Percentiles rank a stretch among this genome's conserved stretches.
phyloP scores from a whole-genome alignment of 2,329 filamentous ascomycete species.

The Fusarium metavorans region DNA sequence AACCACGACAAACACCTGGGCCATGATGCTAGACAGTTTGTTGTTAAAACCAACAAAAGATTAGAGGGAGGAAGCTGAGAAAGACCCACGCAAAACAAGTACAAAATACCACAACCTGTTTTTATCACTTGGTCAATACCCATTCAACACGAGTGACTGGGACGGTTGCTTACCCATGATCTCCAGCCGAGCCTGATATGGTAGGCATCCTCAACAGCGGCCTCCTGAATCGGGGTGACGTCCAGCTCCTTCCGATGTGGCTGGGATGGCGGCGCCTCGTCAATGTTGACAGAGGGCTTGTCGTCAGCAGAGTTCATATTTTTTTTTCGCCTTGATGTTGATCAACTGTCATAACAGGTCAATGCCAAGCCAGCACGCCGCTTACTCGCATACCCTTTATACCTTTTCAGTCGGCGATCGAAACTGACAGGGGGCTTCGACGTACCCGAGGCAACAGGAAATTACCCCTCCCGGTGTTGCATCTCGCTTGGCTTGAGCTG shows the following conservation, averaged over 20 bases:
- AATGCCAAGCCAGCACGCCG: neutral
- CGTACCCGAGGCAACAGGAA: neutral
- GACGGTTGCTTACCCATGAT: constrained; percentile 9
- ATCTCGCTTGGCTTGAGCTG: neutral
- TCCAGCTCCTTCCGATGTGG: neutral
- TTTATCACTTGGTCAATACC: neutral
- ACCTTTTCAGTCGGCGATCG: neutral
- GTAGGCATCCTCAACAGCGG: constrained; percentile 14
- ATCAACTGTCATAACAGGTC: neutral
- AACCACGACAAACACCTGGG: constrained; percentile 14
- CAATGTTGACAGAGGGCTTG: constrained; percentile 6
- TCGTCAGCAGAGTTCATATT: constrained; percentile 8
- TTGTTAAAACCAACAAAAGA: neutral
- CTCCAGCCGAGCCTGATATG: constrained; percentile 14
- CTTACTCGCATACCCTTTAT: neutral
- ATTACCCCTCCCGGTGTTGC: neutral
- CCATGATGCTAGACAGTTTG: neutral
- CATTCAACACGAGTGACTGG: neutral
- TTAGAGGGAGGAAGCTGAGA: neutral
- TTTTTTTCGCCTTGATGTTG: neutral
- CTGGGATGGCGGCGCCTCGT: neutral
- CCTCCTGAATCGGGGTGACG: constrained; percentile 6
- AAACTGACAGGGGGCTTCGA: neutral
- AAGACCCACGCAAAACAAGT: constrained; percentile 13
- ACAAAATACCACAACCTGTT: constrained; percentile 10